phyloP scores from a whole-genome alignment of 441 rosid species.

The Melastoma candidum region DNA sequence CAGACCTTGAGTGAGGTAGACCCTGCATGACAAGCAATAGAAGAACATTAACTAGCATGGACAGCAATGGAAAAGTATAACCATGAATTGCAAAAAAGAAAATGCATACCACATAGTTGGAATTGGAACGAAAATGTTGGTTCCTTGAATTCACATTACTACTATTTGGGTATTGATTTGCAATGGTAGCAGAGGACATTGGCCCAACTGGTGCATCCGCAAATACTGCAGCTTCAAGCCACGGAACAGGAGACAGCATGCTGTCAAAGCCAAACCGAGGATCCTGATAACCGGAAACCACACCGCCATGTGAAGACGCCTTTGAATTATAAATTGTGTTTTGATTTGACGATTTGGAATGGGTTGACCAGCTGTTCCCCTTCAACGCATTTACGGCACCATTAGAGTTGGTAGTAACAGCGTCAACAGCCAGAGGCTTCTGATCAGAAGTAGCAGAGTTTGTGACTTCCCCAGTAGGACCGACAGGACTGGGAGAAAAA shows the following conservation, averaged over 20 bases:
- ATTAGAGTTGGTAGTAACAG: conserved; percentile 35
- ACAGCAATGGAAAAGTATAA: too few relatives aligned
- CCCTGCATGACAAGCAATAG: conserved; percentile 25
- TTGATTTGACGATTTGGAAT: conserved; percentile 41
- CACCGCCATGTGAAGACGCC: conserved; percentile 26
- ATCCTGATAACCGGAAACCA: conserved; percentile 54
- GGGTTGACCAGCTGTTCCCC: conserved; percentile 41
- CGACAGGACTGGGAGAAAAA: conserved; percentile 35
- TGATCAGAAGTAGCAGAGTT: conserved; percentile 36
- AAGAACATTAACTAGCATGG: too few relatives aligned
- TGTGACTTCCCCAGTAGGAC: conserved; percentile 40
- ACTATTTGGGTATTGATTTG: conserved; percentile 9
- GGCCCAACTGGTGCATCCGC: conserved; percentile 46
- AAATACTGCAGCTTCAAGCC: conserved; percentile 38
- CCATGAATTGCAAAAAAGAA: neutral
- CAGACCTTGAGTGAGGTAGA: conserved; percentile 39
- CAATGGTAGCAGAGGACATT: conserved; percentile 23
- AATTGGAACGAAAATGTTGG: conserved; percentile 20
- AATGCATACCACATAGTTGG: neutral
- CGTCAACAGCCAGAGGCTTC: conserved; percentile 42
- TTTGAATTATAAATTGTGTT: conserved; percentile 30
- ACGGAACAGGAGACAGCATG: conserved; percentile 27
- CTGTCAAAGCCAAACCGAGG: conserved; percentile 40
- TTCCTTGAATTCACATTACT: conserved; percentile 36
- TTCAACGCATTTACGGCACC: conserved; percentile 30